phyloP scores from a whole-genome alignment of 768 basidiomycete species.

The Pholiota molesta region DNA sequence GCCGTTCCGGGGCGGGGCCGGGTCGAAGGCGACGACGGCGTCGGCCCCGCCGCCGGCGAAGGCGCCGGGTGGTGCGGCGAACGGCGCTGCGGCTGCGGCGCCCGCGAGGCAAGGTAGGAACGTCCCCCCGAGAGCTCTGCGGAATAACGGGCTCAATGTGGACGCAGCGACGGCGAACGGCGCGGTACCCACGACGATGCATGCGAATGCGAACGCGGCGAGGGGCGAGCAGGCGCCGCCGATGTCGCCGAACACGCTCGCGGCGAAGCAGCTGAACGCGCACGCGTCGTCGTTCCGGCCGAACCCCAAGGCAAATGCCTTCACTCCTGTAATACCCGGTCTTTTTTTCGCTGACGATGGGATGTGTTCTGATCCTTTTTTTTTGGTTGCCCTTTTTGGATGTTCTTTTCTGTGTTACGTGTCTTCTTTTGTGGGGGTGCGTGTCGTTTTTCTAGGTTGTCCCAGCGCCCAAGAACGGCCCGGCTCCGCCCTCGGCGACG shows the following conservation, averaged over 20 bases:
- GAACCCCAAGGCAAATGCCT: slow-evolving; percentile 76
- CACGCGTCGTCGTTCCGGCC: slow-evolving; percentile 93
- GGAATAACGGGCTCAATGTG: not conserved
- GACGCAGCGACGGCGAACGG: slow-evolving; percentile 12
- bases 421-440: slow-evolving; percentile 21
- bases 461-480: slow-evolving; percentile 46
- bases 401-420: slow-evolving; percentile 33
- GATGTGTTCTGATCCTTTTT: slow-evolving; percentile 20
- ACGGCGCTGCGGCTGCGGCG: not conserved
- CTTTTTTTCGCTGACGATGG: slow-evolving; percentile 27
- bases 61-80: not conserved
- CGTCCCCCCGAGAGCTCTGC: not conserved
- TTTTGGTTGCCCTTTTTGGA: slow-evolving; percentile 22
- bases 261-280: slow-evolving; percentile 73
- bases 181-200: slow-evolving; percentile 17
- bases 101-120: not conserved
- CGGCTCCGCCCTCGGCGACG: slow-evolving; percentile 9
- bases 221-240: slow-evolving; percentile 24
- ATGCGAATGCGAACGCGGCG: slow-evolving; percentile 15
- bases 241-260: slow-evolving; percentile 53
- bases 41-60: slow-evolving; percentile 15
- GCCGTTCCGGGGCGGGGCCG: slow-evolving; percentile 72
- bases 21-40: slow-evolving; percentile 16
- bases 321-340: slow-evolving; percentile 59
- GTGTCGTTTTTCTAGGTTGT: slow-evolving; percentile 39